Percentiles rank a stretch among this genome's conserved stretches.
phyloP scores from a whole-genome alignment of 371 early-diverging fungal species.

The Mucor lusitanicus region DNA sequence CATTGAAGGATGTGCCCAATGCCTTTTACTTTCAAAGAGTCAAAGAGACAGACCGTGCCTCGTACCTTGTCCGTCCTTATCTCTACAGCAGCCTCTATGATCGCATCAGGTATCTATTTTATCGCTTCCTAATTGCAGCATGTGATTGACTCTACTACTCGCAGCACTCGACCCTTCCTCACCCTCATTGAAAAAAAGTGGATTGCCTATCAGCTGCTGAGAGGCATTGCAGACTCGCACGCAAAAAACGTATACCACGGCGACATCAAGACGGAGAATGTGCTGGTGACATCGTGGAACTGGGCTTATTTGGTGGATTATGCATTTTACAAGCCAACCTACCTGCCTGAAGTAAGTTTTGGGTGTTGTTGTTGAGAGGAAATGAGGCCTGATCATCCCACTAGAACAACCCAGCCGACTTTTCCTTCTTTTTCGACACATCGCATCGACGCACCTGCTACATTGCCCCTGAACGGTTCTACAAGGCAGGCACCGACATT shows the following conservation, averaged over 20 bases:
- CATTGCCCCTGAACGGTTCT: conserved; percentile 95
- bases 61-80: conserved; percentile 87
- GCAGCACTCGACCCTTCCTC: conserved; percentile 93
- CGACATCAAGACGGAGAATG: conserved; percentile 33
- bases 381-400: no score
- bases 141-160: no score
- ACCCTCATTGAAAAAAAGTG: conserved; percentile 86
- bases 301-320: conserved; percentile 90
- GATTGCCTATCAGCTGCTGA: conserved; percentile 88
- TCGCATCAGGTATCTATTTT: conserved; percentile 85
- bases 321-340: conserved; percentile 89
- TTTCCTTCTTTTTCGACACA: conserved; percentile 93
- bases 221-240: conserved; percentile 80
- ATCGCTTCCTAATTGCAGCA: no score
- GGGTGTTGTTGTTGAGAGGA: no score
- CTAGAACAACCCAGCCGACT: conserved; percentile 93
- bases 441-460: conserved; percentile 87
- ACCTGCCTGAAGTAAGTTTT: conserved; percentile 82
- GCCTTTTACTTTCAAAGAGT: conserved; percentile 78
- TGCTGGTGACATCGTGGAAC: conserved; percentile 92
- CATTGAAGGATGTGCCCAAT: conserved; percentile 71
- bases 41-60: conserved; percentile 89
- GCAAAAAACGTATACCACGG: conserved; percentile 46
- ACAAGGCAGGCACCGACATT: conserved; percentile 67
- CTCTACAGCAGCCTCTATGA: conserved; percentile 91